Evolutionary conservation across 805 yeast species (phyloP).

Genomic region (Helenozyma baotianmanensis): DNA sequence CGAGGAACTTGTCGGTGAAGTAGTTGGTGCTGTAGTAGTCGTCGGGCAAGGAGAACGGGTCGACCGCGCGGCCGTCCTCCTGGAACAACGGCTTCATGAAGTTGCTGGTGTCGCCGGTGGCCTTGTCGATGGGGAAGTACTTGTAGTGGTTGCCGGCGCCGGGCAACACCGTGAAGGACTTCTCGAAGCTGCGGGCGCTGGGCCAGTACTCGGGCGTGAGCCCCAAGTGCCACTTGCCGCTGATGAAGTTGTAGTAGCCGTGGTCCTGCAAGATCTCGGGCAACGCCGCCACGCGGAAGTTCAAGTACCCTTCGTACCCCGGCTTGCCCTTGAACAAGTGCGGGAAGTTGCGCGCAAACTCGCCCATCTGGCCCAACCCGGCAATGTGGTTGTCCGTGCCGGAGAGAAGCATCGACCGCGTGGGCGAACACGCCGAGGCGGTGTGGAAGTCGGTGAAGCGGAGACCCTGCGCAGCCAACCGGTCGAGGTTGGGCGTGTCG

Average conservation of each 20-base stretch:
- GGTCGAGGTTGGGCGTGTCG: conserved; percentile 47
- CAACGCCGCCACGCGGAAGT: conserved; percentile 47
- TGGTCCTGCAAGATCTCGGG: conserved; percentile 46
- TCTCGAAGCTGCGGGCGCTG: conserved; percentile 45
- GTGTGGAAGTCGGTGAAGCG: conserved; percentile 57
- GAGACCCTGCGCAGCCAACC: conserved; percentile 41
- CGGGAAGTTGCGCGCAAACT: conserved; percentile 35
- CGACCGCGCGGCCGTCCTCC: conserved; percentile 33
- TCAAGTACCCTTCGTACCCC: conserved; percentile 54
- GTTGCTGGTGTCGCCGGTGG: conserved; percentile 20
- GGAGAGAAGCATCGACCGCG: conserved; percentile 55
- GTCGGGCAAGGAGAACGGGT: conserved; percentile 39
- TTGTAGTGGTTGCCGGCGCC: conserved; percentile 58
- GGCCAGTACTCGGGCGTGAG: conserved; percentile 46
- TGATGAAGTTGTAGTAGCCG: conserved; percentile 48
- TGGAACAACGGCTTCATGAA: conserved; percentile 39
- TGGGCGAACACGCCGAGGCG: conserved; percentile 63
- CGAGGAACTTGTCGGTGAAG: conserved; percentile 42
- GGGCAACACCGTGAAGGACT: conserved; percentile 46
- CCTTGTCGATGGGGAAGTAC: conserved; percentile 34
- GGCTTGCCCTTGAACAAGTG: conserved; percentile 41
- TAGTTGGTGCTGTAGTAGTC: conserved; percentile 43
- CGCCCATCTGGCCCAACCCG: conserved; percentile 57
- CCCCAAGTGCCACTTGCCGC: conserved; percentile 65
- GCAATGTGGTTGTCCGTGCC: conserved; percentile 63